A percentile compares a stretch with the other conserved stretches of the same genome.
phyloP scores from a whole-genome alignment of 73 alveolate genomes.

The Vitrella brassicaformis region DNA sequence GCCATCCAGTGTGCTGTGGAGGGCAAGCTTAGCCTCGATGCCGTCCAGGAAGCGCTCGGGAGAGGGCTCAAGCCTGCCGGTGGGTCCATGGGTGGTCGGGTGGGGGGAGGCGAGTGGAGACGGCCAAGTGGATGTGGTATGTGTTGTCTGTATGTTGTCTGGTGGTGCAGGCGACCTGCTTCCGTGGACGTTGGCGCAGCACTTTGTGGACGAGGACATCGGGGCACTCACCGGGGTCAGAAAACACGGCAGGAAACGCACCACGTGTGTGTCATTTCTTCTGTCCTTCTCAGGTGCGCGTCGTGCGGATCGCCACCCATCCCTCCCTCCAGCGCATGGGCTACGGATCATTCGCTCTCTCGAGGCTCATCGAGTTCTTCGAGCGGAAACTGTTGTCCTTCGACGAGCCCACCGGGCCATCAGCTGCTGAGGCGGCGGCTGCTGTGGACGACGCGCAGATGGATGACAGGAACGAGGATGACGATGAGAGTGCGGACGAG shows the following conservation, averaged over 20 bases:
- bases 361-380: conserved; percentile 67
- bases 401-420: conserved; percentile 2
- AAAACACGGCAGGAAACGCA: not conserved
- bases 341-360: conserved; percentile 78
- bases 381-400: not conserved
- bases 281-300: conserved; percentile 56
- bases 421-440: conserved; percentile 9
- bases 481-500: conserved; percentile 2
- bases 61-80: conserved; percentile 8
- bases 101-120: not conserved
- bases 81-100: not conserved
- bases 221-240: not conserved
- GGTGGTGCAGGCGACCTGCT: conserved; percentile 91
- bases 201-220: conserved; percentile 42
- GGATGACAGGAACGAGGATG: not conserved
- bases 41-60: conserved; percentile 21
- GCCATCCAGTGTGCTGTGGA: conserved; percentile 81
- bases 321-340: conserved; percentile 96
- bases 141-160: no score
- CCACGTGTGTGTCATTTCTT: not conserved
- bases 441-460: conserved; percentile 14
- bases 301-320: conserved; percentile 98
- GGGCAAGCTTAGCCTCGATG: conserved; percentile 1
- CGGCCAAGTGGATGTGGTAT: no score
- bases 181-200: conserved; percentile 97